Percentiles rank a stretch among this genome's conserved stretches.
Evolutionary conservation across 345 rosid species (phyloP).

Genomic region (Murraya koenigii): DNA sequence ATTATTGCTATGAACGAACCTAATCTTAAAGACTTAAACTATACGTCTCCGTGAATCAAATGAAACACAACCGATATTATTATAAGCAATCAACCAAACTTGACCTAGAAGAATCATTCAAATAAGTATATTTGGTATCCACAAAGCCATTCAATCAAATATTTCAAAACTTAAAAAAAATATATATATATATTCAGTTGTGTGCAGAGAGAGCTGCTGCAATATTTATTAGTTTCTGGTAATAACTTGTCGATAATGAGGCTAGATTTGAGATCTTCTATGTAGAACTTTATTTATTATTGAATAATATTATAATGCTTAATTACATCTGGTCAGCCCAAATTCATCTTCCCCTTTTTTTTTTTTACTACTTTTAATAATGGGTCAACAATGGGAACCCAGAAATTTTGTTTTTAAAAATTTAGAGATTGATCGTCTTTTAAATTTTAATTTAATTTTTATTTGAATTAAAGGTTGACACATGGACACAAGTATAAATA

Average conservation of each 20-base stretch:
- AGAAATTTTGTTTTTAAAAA: neutral
- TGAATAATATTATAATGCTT: neutral
- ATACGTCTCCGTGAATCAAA: neutral
- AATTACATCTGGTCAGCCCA: neutral
- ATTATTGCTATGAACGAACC: neutral
- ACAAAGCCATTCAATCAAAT: neutral
- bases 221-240: neutral
- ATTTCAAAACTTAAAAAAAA: neutral
- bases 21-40: slow-evolving; percentile 10
- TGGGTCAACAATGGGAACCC: neutral
- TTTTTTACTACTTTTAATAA: neutral
- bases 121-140: neutral
- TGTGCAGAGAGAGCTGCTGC: neutral
- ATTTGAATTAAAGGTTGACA: slow-evolving; percentile 1
- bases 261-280: neutral
- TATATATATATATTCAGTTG: neutral
- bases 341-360: neutral
- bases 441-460: neutral
- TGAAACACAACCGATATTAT: neutral
- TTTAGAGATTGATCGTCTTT: neutral
- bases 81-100: neutral
- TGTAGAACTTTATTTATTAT: neutral
- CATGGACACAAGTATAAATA: neutral
- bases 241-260: slow-evolving; percentile 2
- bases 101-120: slow-evolving; percentile 16